phyloP scores from a whole-genome alignment of 768 basidiomycete genomes.

The Russula emetica region DNA sequence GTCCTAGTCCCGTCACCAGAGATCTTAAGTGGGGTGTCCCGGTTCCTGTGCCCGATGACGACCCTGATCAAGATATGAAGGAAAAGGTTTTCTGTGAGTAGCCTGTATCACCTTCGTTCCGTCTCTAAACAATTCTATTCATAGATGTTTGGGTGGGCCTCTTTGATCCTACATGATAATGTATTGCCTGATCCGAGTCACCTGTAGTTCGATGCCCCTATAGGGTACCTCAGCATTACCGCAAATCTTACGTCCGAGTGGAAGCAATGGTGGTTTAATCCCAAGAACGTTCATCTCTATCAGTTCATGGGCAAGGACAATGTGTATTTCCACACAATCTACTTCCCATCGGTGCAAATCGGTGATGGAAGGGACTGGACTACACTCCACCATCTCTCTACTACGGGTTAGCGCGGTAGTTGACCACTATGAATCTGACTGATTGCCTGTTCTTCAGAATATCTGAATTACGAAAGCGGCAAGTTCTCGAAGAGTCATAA shows the following conservation, averaged over 20 bases:
- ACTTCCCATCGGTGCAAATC: constrained; percentile 85
- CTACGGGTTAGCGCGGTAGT: constrained; percentile 64
- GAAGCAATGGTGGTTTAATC: constrained; percentile 97
- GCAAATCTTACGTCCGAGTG: constrained; percentile 92
- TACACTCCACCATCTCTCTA: constrained; percentile 87
- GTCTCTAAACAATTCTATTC: constrained; percentile 3
- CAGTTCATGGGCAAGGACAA: constrained; percentile 99
- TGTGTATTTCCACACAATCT: constrained; percentile 96
- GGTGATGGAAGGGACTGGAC: constrained; percentile 94
- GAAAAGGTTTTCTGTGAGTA: constrained; percentile 92
- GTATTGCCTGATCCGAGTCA: constrained; percentile 1
- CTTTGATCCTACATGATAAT: background rate
- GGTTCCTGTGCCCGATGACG: constrained; percentile 67
- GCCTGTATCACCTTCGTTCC: background rate
- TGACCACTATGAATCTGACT: background rate
- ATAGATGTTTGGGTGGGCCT: constrained; percentile 90
- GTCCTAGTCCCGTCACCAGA: constrained; percentile 87
- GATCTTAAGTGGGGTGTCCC: constrained; percentile 97
- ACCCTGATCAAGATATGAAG: constrained; percentile 79
- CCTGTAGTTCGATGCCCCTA: constrained; percentile 86
- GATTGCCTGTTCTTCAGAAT: constrained; percentile 51
- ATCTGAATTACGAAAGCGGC: constrained; percentile 95
- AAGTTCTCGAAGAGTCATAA: constrained; percentile 98
- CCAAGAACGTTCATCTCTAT: constrained; percentile 81
- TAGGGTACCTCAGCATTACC: constrained; percentile 97